Percentiles rank a stretch among this genome's conserved stretches.
These are phyloP conservation scores for Hygrocybe coccinea DNA, from an alignment of 768 basidiomycete species.

Conservation along the genomic window DNA sequence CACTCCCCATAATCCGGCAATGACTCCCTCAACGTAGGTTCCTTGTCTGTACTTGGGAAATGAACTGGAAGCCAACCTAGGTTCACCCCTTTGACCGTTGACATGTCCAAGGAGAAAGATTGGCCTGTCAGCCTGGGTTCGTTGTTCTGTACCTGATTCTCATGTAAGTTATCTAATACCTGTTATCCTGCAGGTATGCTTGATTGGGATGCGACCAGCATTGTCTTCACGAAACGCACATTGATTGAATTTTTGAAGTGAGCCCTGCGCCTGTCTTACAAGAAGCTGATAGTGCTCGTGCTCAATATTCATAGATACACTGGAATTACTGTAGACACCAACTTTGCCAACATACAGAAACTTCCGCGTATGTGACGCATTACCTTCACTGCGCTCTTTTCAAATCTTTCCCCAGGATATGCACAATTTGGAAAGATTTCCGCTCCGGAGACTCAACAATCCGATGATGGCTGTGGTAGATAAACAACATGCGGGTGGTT, in stretches of 20 bases:
- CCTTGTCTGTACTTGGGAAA: too few relatives aligned
- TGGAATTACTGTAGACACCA: constrained; percentile 71
- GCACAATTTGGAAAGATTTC: constrained; percentile 64
- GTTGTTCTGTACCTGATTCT: constrained; percentile 13
- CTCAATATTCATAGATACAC: constrained; percentile 47
- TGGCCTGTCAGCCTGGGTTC: constrained; percentile 66
- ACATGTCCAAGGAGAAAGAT: constrained; percentile 64
- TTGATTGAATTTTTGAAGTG: constrained; percentile 77
- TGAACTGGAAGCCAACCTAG: too few relatives aligned
- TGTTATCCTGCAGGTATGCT: constrained; percentile 51
- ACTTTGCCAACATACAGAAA: constrained; percentile 68
- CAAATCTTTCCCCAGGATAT: constrained; percentile 45
- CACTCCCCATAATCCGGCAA: too few relatives aligned
- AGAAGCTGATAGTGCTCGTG: not conserved
- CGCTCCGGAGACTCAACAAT: not conserved
- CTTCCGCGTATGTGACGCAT: constrained; percentile 54
- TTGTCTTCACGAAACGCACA: constrained; percentile 75
- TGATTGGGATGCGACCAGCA: constrained; percentile 73
- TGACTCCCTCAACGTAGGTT: too few relatives aligned
- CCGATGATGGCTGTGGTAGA: not conserved
- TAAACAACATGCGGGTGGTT: not conserved
- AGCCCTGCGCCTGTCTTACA: constrained; percentile 16
- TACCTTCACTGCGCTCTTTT: not conserved
- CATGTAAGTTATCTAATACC: not conserved
- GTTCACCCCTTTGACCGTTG: constrained; percentile 32